Conservation (phyloP, 257 asterid species). For the Solanum piurae region DNA sequence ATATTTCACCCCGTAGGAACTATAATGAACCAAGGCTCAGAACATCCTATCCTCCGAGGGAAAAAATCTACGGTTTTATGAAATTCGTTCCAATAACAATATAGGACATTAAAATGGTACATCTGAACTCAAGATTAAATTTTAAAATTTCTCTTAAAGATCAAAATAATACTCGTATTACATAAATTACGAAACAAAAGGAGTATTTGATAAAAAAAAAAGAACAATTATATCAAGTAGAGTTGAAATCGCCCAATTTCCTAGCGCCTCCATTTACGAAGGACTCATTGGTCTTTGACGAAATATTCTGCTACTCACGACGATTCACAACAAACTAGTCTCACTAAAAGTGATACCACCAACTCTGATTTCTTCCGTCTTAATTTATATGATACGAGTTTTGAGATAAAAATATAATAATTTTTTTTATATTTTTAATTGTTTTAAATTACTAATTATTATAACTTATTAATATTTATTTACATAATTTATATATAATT, state of each 20-base stretch:
- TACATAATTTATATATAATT: no score
- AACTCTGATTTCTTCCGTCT: fast-evolving
- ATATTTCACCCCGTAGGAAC: no score
- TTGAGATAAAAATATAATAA: no score
- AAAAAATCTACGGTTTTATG: no score
- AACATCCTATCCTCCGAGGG: no score
- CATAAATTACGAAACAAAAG: neutral
- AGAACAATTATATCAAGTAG: neutral
- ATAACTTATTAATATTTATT: no score
- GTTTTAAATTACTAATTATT: no score
- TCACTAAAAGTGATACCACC: neutral
- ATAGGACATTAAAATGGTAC: no score
- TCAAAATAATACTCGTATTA: neutral
- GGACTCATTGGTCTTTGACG: neutral
- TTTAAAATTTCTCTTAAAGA: neutral
- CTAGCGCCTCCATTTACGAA: neutral
- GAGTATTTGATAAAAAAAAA: neutral
- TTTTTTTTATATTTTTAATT: no score
- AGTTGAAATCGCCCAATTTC: neutral
- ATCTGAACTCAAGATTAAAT: neutral
- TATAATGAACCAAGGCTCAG: no score
- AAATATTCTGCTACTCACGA: neutral
- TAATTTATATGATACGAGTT: neutral
- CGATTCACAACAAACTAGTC: neutral
- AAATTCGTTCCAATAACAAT: no score